Conservation (phyloP, 495 filamentous ascomycete genomes). For the Hyaloscypha finlandica region DNA sequence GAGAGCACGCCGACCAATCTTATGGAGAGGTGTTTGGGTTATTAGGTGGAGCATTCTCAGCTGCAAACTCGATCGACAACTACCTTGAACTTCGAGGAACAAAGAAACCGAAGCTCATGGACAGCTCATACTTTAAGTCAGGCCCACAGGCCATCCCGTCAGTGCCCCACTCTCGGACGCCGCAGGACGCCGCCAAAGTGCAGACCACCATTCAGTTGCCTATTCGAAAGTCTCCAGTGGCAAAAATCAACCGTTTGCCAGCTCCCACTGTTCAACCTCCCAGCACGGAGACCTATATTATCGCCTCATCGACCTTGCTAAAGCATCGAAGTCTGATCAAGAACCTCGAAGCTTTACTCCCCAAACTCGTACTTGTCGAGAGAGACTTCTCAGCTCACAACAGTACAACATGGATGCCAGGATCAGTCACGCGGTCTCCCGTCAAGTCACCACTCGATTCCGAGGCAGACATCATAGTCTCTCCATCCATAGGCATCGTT, state of each 20-base stretch:
- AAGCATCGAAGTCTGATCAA: conserved; percentile 44
- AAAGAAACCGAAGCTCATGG: conserved; percentile 37
- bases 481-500: conserved; percentile 68
- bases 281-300: conserved; percentile 38
- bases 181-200: background rate
- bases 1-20: background rate
- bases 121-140: conserved; percentile 31
- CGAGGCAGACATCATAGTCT: conserved; percentile 79
- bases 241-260: conserved; percentile 13
- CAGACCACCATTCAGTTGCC: conserved; percentile 5
- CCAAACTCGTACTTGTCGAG: conserved; percentile 56
- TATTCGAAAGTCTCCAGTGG: conserved; percentile 16
- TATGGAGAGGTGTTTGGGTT: conserved; percentile 6
- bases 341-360: conserved; percentile 51
- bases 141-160: background rate
- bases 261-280: conserved; percentile 25
- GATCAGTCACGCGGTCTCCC: conserved; percentile 35
- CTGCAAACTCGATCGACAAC: conserved; percentile 41
- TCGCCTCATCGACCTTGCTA: conserved; percentile 52
- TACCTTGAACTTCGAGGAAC: conserved; percentile 45
- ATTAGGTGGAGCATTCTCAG: conserved; percentile 30
- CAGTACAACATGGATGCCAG: conserved; percentile 34
- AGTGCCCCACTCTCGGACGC: background rate
- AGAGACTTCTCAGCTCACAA: conserved; percentile 55
- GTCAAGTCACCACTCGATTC: conserved; percentile 40